Base-by-base conservation (phyloP, 306 rosid species). In the Geum urbanum region DNA sequence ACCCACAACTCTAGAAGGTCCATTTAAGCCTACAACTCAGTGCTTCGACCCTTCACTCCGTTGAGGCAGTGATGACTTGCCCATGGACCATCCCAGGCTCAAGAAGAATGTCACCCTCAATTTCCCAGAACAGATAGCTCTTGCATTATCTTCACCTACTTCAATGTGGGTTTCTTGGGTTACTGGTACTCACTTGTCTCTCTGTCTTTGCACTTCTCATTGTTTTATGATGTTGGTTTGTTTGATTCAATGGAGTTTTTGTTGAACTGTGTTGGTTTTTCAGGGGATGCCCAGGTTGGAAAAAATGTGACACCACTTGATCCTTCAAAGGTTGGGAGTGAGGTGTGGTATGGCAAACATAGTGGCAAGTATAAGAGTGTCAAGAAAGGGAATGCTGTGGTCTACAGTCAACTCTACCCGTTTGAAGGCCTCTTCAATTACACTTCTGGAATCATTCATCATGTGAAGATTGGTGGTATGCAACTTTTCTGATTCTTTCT, bases 151-250 rank as follows among this genome's bases (percentile, higher is more conserved):
- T 51, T 83, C 96, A 16, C 84, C 96, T 45, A 74, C 87, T 78
- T 81, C 98, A 35, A 85, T 90, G 86, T 90, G 96, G 96, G 76
- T 88, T 75, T 90, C 98, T 74, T 92, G 96, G 96, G 85, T 90
- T 27, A 90, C 98, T 43, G 96, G 98, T 92, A 90, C 35, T 73
- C 35, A 9, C 70, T 47, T 24, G 40, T 45, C 39, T 11, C 5
- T 45, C 6, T 20, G 7, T 62, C 49, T 77, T 64, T 37, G 11
- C 52, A 32, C 27, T 53, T 77, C 74, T 43, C 9, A 27, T 13
- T 27, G 22, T 22, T 74, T 74, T 75, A 8, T 53, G 16, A 46
- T 55, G 50, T 39, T 27, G 24, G 44, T 35, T 67, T 35, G 62
- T 68, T 19, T 47, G 37, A 43, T 70, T 74, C 53, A 55, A 50